A percentile compares a stretch with the other conserved stretches of the same genome.
Evolutionary conservation across 495 filamentous ascomycete genomes (phyloP).

Genomic region (Penicillium diatomitis): DNA sequence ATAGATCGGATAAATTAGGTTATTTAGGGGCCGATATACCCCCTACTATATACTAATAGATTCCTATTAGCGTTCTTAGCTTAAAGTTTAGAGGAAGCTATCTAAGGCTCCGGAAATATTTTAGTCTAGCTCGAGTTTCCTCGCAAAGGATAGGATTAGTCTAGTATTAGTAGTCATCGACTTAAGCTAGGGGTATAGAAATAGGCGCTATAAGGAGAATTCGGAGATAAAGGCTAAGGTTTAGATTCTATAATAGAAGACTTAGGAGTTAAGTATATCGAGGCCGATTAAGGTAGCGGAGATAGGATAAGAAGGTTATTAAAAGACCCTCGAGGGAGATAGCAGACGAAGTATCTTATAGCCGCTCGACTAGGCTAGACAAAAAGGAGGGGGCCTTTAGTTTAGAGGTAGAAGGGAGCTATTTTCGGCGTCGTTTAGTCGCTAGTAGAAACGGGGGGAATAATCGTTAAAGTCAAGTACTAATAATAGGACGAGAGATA

Average conservation of each 20-base stretch:
- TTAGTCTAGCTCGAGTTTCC: constrained; percentile 21
- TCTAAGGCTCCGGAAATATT: constrained; percentile 19
- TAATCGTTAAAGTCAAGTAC: constrained; percentile 3
- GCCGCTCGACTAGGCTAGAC: background rate
- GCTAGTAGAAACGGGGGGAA: constrained; percentile 4
- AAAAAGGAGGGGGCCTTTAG: background rate
- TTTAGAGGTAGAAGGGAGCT: background rate
- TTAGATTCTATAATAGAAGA: constrained; percentile 3
- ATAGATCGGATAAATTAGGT: no score
- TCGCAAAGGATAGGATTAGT: constrained; percentile 25
- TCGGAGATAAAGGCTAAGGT: constrained; percentile 9
- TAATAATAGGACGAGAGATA: constrained; percentile 10
- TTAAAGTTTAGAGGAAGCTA: constrained; percentile 25
- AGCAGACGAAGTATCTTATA: background rate
- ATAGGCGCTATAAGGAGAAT: background rate
- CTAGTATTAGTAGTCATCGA: constrained; percentile 20
- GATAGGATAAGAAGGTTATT: background rate
- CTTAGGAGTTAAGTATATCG: background rate
- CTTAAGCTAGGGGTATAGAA: constrained; percentile 9
- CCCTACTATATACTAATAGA: no score
- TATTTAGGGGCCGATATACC: no score
- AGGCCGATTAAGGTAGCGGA: background rate
- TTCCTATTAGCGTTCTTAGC: constrained; percentile 16
- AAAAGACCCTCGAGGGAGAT: background rate
- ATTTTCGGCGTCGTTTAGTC: constrained; percentile 5